phyloP scores from a whole-genome alignment of 2,329 filamentous ascomycete species.

The Cladosporium sp. region DNA sequence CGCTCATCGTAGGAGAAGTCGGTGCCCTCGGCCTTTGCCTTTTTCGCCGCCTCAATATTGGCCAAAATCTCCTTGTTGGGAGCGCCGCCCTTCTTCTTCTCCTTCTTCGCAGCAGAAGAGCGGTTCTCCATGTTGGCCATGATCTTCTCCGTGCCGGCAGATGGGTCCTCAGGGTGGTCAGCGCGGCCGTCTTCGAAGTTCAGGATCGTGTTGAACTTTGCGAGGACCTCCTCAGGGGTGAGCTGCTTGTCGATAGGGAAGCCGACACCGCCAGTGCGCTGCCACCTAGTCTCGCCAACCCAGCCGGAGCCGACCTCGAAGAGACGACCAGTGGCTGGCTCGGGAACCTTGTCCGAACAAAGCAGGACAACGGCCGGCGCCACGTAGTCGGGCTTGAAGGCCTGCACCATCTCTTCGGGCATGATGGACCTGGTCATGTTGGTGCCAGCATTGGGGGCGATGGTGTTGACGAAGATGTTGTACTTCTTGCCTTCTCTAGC shows the following conservation, averaged over 20 bases:
- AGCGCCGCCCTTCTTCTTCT: conserved; percentile 26
- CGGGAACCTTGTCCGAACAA: conserved; percentile 77
- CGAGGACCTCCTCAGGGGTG: conserved; percentile 75
- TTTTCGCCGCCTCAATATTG: conserved; percentile 70
- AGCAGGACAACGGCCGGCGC: conserved; percentile 86
- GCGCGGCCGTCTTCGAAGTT: conserved; percentile 83
- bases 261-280: conserved; percentile 78
- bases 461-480: conserved; percentile 97
- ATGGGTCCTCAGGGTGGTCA: conserved; percentile 74
- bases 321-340: conserved; percentile 74
- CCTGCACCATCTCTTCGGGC: conserved; percentile 95
- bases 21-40: conserved; percentile 63
- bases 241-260: conserved; percentile 83
- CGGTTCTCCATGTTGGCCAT: conserved; percentile 83
- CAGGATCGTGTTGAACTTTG: conserved; percentile 70
- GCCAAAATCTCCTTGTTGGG: conserved; percentile 60
- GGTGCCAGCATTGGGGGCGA: conserved; percentile 94
- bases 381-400: conserved; percentile 98
- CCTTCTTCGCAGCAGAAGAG: conserved; percentile 34
- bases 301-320: conserved; percentile 96
- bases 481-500: conserved; percentile 92
- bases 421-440: conserved; percentile 90
- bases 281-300: conserved; percentile 89
- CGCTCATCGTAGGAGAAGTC: conserved; percentile 78
- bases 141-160: conserved; percentile 71